Evolutionary conservation across 345 rosid species (phyloP).

Genomic region (Durio zibethinus): DNA sequence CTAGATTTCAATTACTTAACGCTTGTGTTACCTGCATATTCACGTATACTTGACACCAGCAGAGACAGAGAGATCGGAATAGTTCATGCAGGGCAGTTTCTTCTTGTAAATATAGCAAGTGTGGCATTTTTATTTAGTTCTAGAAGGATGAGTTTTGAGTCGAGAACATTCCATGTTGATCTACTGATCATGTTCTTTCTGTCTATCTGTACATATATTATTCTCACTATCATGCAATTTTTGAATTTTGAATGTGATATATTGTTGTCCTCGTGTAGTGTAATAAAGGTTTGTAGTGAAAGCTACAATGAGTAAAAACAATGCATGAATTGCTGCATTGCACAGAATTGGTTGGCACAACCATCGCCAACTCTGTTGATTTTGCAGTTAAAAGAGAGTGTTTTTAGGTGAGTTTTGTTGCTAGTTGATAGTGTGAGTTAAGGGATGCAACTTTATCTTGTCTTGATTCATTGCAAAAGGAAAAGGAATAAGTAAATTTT

Average conservation of each 20-base stretch:
- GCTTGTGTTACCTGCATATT: neutral
- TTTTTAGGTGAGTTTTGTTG: neutral
- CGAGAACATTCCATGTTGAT: neutral
- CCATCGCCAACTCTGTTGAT: neutral
- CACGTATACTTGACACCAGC: neutral
- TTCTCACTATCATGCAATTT: neutral
- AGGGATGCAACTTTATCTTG: neutral
- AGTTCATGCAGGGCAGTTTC: neutral
- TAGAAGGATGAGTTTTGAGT: neutral
- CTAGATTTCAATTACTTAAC: neutral
- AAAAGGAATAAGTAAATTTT: too few species aligned
- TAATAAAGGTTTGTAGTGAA: neutral
- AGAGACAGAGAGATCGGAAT: neutral
- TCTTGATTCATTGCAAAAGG: neutral
- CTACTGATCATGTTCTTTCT: neutral
- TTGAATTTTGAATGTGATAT: neutral
- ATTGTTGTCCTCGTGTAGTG: neutral
- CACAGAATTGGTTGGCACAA: neutral
- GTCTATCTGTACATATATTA: neutral
- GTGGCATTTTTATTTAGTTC: neutral
- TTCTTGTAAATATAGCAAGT: neutral
- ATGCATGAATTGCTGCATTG: neutral
- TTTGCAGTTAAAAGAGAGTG: neutral
- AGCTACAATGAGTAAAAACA: neutral
- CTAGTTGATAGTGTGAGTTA: neutral